A percentile compares a stretch with the other conserved stretches of the same genome.
phyloP scores from a whole-genome alignment of 805 yeast species.

The Brettanomyces naardenensis region DNA sequence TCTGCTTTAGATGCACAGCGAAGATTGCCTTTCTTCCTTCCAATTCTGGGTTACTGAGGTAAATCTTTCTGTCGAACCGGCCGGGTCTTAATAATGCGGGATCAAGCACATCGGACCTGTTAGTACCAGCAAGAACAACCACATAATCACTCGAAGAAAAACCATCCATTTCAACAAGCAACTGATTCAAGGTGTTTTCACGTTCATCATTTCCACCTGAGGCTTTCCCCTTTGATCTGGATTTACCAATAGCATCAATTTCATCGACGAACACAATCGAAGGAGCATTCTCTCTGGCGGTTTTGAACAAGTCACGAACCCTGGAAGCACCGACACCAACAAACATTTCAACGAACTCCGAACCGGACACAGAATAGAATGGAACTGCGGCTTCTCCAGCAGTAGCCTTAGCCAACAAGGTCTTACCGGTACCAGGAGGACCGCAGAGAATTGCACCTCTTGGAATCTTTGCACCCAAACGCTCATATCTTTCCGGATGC shows the following conservation, averaged over 20 bases:
- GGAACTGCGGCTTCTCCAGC: conserved; percentile 98
- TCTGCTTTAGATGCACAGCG: conserved; percentile 64
- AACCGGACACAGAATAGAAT: conserved; percentile 83
- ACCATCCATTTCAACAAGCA: conserved; percentile 94
- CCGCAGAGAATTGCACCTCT: conserved; percentile 93
- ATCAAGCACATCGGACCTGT: conserved; percentile 86
- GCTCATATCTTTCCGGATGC: conserved; percentile 77
- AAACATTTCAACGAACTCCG: conserved; percentile 96
- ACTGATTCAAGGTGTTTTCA: conserved; percentile 86
- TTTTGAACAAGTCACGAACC: conserved; percentile 85
- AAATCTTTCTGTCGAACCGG: conserved; percentile 84
- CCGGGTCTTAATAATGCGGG: conserved; percentile 91
- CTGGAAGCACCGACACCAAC: conserved; percentile 95
- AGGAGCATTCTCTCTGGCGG: conserved; percentile 87
- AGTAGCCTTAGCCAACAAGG: conserved; percentile 86
- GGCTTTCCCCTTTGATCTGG: conserved; percentile 61
- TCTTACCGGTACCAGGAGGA: conserved; percentile 97
- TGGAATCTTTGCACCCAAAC: conserved; percentile 88
- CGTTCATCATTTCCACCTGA: conserved; percentile 89
- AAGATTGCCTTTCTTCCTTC: conserved; percentile 86
- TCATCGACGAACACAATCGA: conserved; percentile 88
- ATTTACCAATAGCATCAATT: conserved; percentile 93
- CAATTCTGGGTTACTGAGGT: conserved; percentile 80
- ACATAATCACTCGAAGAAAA: conserved; percentile 83
- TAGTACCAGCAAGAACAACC: conserved; percentile 92